Evolutionary conservation across 768 basidiomycete species (phyloP).

Genomic region (Postia placenta): DNA sequence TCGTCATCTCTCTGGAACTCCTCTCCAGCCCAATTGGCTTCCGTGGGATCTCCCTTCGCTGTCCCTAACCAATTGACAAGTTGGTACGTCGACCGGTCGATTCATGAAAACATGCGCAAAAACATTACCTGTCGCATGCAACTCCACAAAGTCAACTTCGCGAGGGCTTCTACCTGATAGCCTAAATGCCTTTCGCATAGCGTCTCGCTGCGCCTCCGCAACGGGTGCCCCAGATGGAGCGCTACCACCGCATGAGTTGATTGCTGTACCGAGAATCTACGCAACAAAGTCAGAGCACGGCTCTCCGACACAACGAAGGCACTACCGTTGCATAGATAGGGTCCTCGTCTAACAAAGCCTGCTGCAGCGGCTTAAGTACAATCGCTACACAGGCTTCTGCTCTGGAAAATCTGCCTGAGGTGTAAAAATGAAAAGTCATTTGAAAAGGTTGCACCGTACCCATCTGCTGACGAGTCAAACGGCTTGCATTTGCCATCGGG

Average conservation of each 20-base stretch:
- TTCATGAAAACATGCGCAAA: background rate
- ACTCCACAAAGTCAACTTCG: slow-evolving; percentile 43
- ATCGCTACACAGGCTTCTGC: slow-evolving; percentile 34
- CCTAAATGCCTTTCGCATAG: slow-evolving; percentile 33
- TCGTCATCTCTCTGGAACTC: slow-evolving; percentile 29
- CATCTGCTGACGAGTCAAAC: slow-evolving; percentile 37
- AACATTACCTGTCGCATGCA: slow-evolving; percentile 41
- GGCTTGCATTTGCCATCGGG: slow-evolving; percentile 37
- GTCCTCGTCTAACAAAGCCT: slow-evolving; percentile 34
- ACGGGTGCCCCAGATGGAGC: slow-evolving; percentile 33
- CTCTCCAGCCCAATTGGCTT: slow-evolving; percentile 43
- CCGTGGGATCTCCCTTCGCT: slow-evolving; percentile 42
- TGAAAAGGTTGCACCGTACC: slow-evolving; percentile 22
- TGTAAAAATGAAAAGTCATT: background rate
- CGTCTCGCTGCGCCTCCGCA: slow-evolving; percentile 30
- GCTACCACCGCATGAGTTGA: slow-evolving; percentile 31
- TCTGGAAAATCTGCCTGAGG: slow-evolving; percentile 27
- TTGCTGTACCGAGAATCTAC: slow-evolving; percentile 35
- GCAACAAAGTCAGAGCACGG: too few species aligned
- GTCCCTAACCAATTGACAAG: slow-evolving; percentile 23
- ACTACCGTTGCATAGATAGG: slow-evolving; percentile 35
- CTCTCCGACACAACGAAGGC: too few species aligned
- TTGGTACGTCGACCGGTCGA: background rate
- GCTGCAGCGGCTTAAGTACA: slow-evolving; percentile 34
- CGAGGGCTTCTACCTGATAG: slow-evolving; percentile 24